Evolutionary conservation across 179 eudicot genomes (phyloP).

Genomic region (Beta macrorhiza): DNA sequence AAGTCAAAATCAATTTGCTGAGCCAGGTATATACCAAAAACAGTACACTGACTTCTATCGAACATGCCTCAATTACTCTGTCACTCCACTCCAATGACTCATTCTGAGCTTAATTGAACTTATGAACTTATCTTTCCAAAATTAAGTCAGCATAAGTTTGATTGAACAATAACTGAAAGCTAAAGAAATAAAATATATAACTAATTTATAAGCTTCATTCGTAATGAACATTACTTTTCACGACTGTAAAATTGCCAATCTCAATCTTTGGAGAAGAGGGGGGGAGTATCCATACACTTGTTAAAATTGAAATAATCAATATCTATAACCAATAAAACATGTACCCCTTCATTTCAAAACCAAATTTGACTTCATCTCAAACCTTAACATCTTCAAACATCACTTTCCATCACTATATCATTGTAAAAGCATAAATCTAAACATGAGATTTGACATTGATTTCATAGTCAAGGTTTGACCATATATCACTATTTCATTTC

Average conservation of each 20-base stretch:
- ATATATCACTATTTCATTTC: background rate
- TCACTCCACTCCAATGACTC: background rate
- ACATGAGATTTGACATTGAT: background rate
- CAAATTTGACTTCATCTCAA: background rate
- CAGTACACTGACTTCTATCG: background rate
- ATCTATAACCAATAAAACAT: background rate
- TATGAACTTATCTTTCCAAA: background rate
- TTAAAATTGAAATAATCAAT: background rate
- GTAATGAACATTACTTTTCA: background rate
- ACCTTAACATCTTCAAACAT: background rate
- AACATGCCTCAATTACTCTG: background rate
- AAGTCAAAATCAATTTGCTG: background rate
- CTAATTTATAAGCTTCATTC: background rate
- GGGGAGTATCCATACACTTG: background rate
- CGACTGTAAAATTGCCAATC: background rate
- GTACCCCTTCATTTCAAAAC: background rate
- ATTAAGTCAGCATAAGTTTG: too few relatives aligned
- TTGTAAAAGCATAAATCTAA: background rate
- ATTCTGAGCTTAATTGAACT: background rate
- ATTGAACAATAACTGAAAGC: background rate
- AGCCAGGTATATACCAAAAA: background rate
- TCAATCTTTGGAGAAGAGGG: background rate
- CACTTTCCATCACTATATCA: constrained; percentile 1
- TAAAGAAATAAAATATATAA: background rate
- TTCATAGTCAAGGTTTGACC: background rate